Evolutionary conservation across 768 basidiomycete species (phyloP).

Genomic region (Clitopilus passeckerianus): DNA sequence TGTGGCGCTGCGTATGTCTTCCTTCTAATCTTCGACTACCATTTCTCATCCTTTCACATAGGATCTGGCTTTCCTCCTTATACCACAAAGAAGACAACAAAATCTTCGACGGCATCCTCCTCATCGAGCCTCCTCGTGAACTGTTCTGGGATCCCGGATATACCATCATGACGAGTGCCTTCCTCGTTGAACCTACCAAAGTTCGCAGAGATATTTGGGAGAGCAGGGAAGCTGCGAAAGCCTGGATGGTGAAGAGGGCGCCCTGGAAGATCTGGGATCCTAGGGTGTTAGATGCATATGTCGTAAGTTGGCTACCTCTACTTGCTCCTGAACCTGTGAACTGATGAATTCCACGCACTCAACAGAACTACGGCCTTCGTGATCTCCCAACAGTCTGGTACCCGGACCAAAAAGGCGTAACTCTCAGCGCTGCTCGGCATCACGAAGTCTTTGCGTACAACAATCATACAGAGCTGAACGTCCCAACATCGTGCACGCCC

Average conservation of each 20-base stretch:
- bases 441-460: not conserved
- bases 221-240: not conserved
- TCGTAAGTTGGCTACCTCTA: not conserved
- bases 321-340: not conserved
- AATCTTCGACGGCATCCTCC: not conserved
- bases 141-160: not conserved
- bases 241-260: not conserved
- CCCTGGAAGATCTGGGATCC: not conserved
- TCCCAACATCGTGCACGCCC: not conserved
- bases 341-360: not conserved
- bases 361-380: not conserved
- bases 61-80: not conserved
- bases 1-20: conserved; percentile 11
- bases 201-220: not conserved
- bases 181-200: not conserved
- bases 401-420: not conserved
- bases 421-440: not conserved
- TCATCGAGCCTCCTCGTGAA: not conserved
- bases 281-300: not conserved
- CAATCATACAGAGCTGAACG: not conserved
- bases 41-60: not conserved
- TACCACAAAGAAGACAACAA: not conserved
- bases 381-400: not conserved
- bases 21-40: not conserved
- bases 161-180: not conserved